Base-by-base conservation (phyloP, 2,329 filamentous ascomycete species). In the Aspergillus sp. region DNA sequence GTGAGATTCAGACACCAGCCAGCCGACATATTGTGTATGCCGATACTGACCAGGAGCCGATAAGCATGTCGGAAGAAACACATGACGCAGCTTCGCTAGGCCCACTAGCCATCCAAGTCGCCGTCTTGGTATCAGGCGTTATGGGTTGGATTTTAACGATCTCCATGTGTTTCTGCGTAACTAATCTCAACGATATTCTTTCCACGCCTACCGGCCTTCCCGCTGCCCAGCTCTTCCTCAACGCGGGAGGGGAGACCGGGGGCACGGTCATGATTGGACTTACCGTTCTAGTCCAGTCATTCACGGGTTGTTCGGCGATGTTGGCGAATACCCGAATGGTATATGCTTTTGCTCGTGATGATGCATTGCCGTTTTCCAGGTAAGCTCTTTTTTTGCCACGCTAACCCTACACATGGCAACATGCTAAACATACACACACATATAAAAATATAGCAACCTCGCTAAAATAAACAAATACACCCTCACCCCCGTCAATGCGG, bases 241-340 rank as follows among this genome's bases (percentile, higher is more conserved):
- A 83, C 52, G 79, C 79, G 3, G 78, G 75, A 7, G 79, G 79
- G 2, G 71, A 63, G 50, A 70, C 61, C 2, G 78, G 77, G n/a
- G 79, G 77, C 29, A 78, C 76, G 0, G 58, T 73, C 10, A 82
- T 82, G 78, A 81, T 77, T 76, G 75, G 74, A 46, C 79, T 79
- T 49, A 76, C 80, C 12, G 78, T 82, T 48, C 70, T 83, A 1
- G 78, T 83, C 2, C 80, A 83, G 49, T 79, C 81, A 60, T 82
- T 83, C 64, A 83, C 80, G 0, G 79, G 80, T 19, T 80, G 78
- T 46, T 77, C 78, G 12, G 80, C 80, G 3, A 80, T 83, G 78
- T 62, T 83, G 41, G 79, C 80, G 33, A 79, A 82, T 60, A 80
- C 77, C 26, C 69, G 78, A 50, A 81, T 82, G 77, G 76, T 76